Conservation (phyloP, 768 basidiomycete species). For the Rossbeevera mucosa region DNA sequence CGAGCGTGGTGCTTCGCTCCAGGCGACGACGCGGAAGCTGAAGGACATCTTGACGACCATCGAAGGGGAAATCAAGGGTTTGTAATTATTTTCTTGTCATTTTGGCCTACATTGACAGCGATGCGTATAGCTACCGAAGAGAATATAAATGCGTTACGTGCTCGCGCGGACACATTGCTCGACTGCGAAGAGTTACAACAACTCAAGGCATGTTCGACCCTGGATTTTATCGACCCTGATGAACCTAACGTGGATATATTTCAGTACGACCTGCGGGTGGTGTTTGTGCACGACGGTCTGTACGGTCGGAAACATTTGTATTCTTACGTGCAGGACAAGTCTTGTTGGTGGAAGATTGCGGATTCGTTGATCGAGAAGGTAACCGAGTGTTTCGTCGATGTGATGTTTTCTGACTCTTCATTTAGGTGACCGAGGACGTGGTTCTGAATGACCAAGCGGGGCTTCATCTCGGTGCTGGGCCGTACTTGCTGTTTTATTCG, state of each 20-base stretch:
- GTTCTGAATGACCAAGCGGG: conserved; percentile 69
- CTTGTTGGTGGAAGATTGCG: conserved; percentile 77
- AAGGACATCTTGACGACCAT: conserved; percentile 48
- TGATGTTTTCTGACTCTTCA: not conserved
- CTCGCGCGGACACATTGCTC: conserved; percentile 43
- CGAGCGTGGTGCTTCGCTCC: conserved; percentile 42
- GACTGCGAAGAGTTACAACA: conserved; percentile 64
- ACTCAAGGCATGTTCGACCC: conserved; percentile 42
- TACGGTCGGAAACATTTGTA: conserved; percentile 75
- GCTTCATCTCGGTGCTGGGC: conserved; percentile 70
- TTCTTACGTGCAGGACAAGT: conserved; percentile 64
- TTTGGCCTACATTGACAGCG: not conserved
- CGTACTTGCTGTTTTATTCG: conserved; percentile 73
- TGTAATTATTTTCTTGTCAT: not conserved
- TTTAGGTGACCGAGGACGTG: conserved; percentile 63
- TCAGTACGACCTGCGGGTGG: conserved; percentile 78
- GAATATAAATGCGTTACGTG: conserved; percentile 42
- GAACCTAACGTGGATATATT: not conserved
- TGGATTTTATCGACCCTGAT: not conserved
- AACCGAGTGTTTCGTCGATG: not conserved
- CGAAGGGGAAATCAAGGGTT: conserved; percentile 53
- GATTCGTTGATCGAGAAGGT: conserved; percentile 69
- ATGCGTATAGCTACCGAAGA: conserved; percentile 47
- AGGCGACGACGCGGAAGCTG: conserved; percentile 46
- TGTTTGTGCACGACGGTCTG: conserved; percentile 72